These are phyloP conservation scores for Knufia petricola DNA, from an alignment of 2,329 filamentous ascomycete species.

Conservation along the genomic window DNA sequence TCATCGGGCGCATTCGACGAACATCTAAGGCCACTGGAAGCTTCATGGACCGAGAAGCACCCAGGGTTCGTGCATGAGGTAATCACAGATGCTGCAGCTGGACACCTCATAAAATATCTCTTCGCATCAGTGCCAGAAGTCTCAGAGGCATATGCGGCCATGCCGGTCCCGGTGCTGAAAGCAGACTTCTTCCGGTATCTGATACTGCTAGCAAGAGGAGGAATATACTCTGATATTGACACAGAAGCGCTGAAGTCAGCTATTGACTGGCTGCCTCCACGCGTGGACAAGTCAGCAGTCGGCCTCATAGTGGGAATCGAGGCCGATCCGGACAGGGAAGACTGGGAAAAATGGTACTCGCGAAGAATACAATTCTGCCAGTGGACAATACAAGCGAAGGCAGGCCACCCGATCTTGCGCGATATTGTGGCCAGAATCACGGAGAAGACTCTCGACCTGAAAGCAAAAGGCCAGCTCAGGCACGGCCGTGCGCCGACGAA, in stretches of 20 bases:
- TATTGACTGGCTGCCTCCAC: constrained; percentile 72
- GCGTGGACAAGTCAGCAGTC: constrained; percentile 65
- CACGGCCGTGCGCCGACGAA: constrained; percentile 51
- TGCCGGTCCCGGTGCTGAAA: constrained; percentile 66
- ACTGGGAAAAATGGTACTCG: constrained; percentile 95
- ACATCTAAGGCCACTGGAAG: constrained; percentile 70
- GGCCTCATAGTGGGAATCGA: constrained; percentile 92
- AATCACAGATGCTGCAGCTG: constrained; percentile 80
- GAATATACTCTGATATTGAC: constrained; percentile 87
- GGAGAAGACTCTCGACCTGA: constrained; percentile 64
- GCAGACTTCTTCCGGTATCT: constrained; percentile 71
- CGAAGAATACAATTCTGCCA: constrained; percentile 96
- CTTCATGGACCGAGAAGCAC: constrained; percentile 79
- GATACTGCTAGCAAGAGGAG: constrained; percentile 65
- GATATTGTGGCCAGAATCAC: constrained; percentile 84
- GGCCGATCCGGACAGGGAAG: constrained; percentile 82
- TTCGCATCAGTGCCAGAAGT: constrained; percentile 77
- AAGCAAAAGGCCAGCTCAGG: constrained; percentile 56
- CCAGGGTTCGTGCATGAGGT: constrained; percentile 93
- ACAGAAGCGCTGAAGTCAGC: constrained; percentile 76
- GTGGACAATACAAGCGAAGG: constrained; percentile 96
- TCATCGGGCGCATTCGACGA: constrained; percentile 64
- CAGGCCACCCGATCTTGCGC: constrained; percentile 82
- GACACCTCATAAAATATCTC: constrained; percentile 71
- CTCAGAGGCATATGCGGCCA: constrained; percentile 61